Evolutionary conservation across 2,329 filamentous ascomycete species (phyloP), one percentile per base, ranked within the genome.

Genomic region (Aureobasidium sp.): DNA sequence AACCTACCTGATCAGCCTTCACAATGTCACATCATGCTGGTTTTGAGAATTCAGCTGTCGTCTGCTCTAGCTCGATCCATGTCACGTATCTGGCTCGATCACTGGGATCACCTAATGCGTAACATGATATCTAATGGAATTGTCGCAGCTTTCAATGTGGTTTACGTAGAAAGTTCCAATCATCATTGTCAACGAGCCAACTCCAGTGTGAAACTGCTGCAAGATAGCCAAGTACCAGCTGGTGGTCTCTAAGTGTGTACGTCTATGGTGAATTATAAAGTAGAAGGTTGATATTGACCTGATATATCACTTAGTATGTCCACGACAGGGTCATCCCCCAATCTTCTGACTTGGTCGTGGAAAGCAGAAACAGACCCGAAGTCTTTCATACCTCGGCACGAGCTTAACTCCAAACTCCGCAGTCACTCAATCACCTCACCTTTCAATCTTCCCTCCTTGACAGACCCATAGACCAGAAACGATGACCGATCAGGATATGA

Each of bases 401-500:
- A 25, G 9, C 53, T 57, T 58, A 58, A 47, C 42, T 42, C 55
- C 55, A 29, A 60, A 20, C 8, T 51, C 57, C 36, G 44, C 42
- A 29, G 6, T 15, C 20, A 5, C 12, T 25, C 37, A 27, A 20
- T 57, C 41, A 57, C 42, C n/a, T 45, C 31, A 22, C 11, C 12
- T 27, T 39, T 12, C 31, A 1, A 27, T 14, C 31, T 34, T 47
- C 25, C 17, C 25, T 29, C 12, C 31, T 49, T 17, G n/a, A 41
- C 25, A 31, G 9, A n/a, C 17, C 2, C 7, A 15, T 20, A 12
- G 27, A 59, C 22, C 17, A 41, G 27, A 8, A 49, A 51, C 44
- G 9, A 49, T 60, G 57, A 60, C 25, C 45, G 37, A 57, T 25
- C 34, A 34, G 42, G 65, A 68, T 63, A 89, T 89, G 78, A 87